Conservation (phyloP, 495 filamentous ascomycete species). For the Lasiosphaeria miniovina region DNA sequence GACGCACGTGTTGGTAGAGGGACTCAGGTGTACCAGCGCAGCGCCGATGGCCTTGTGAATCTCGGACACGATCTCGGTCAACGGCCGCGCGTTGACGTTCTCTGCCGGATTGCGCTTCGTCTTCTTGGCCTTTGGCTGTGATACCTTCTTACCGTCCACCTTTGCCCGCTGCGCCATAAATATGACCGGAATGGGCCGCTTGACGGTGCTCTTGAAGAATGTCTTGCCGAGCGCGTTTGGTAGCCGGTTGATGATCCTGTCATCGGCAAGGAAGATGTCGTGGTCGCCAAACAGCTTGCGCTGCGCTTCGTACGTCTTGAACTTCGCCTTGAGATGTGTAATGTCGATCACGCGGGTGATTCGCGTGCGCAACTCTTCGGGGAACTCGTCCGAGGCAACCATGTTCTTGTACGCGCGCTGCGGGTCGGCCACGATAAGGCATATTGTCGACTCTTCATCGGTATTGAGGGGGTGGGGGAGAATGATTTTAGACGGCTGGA, state of each 20-base stretch:
- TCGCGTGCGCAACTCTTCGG: constrained; percentile 62
- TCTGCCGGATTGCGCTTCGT: constrained; percentile 33
- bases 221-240: constrained; percentile 76
- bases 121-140: constrained; percentile 47
- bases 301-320: constrained; percentile 79
- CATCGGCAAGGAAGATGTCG: constrained; percentile 84
- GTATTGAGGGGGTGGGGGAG: constrained; percentile 69
- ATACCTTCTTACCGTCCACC: constrained; percentile 64
- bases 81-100: constrained; percentile 39
- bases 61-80: constrained; percentile 61
- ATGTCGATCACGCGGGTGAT: constrained; percentile 81
- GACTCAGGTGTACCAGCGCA: constrained; percentile 55
- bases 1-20: constrained; percentile 42
- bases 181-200: constrained; percentile 83
- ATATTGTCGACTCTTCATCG: constrained; percentile 60
- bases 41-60: constrained; percentile 66
- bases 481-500: constrained; percentile 66
- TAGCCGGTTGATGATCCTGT: constrained; percentile 74
- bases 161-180: constrained; percentile 61
- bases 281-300: constrained; percentile 80
- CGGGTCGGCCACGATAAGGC: constrained; percentile 70
- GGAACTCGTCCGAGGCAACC: constrained; percentile 71
- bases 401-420: constrained; percentile 89
- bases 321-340: constrained; percentile 79
- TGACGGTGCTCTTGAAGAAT: constrained; percentile 74